Base-by-base conservation (phyloP, 441 rosid genomes). In the Sinapis alba region DNA sequence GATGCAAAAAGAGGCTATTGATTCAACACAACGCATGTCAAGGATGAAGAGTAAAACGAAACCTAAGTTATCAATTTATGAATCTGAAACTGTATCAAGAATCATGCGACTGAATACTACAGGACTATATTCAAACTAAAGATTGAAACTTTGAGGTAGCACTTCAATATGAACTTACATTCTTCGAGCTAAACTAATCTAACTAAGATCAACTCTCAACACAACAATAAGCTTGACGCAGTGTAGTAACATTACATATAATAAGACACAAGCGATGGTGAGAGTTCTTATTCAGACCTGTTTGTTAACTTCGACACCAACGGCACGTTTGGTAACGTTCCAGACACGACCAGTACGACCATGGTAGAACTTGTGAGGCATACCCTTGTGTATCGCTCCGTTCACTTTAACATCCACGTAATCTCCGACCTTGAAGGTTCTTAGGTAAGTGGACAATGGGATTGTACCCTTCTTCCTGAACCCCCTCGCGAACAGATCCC, bases 301-400 rank as follows among this genome's bases (percentile, higher is more conserved):
- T 74, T 90, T 92, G 89, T 93, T 93, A 62, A 90, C 74, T 83
- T 93, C 98, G 13, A 93, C 97, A 41, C 47, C 47, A 41, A 41
- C 47, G 47, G 47, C 54, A 47, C 18, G 54, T 47, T 47, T 47
- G 21, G 18, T 47, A 7, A 43, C 9, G 6, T 41, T 41, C 47
- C 9, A 30, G 34, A 30, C 34, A 2, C 53, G 53, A 45, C 53
- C 53, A 15, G 53, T 45, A 45, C 53, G 53, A 16, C 54, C 54
- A 8, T 47, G 54, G 54, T 47, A 47, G 54, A 47, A 47, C 21
- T 47, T 47, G 54, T 47, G 54, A 47, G 54, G 54, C 54, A 47
- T 47, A 0, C 54, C 54, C 54, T 47, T 47, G 5, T 47, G 54
- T 4, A 47, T 47, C 5, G 54, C 54, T 2, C 54, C 54, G 1